A percentile compares a stretch with the other conserved stretches of the same genome.
These are phyloP conservation scores for Crithidia fasciculata DNA, from an alignment of 208 protist species.

Conservation along the genomic window DNA sequence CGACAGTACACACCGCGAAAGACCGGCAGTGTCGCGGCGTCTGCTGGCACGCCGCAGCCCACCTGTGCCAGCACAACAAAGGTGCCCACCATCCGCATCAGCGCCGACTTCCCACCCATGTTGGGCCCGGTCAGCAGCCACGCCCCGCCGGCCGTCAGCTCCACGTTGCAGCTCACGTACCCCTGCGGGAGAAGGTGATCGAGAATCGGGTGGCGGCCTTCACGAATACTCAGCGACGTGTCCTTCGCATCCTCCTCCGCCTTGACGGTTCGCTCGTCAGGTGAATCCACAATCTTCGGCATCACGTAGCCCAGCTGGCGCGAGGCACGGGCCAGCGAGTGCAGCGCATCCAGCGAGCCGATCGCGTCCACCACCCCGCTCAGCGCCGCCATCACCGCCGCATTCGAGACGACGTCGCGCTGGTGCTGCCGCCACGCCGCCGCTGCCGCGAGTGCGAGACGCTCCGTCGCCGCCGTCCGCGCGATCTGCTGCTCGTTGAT, in stretches of 20 bases:
- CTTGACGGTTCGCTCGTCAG: neutral
- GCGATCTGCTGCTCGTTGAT: conserved; percentile 62
- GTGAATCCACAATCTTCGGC: conserved; percentile 39
- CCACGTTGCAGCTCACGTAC: conserved; percentile 77
- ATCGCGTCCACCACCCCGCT: conserved; percentile 46
- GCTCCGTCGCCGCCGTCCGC: conserved; percentile 75
- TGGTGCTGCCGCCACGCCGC: conserved; percentile 68
- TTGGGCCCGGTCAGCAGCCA: conserved; percentile 95
- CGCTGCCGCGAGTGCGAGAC: conserved; percentile 55
- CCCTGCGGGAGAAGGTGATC: conserved; percentile 58
- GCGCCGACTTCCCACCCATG: conserved; percentile 96
- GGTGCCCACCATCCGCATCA: conserved; percentile 92
- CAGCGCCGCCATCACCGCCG: conserved; percentile 41
- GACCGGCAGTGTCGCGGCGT: conserved; percentile 75
- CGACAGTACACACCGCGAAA: conserved; percentile 92
- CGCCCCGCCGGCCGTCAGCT: conserved; percentile 44
- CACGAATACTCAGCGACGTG: conserved; percentile 34
- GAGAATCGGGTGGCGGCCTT: conserved; percentile 78
- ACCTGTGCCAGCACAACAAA: conserved; percentile 95
- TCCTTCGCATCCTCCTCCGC: too few relatives aligned
- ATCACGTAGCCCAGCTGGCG: conserved; percentile 65
- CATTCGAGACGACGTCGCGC: conserved; percentile 28
- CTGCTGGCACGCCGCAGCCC: conserved; percentile 95
- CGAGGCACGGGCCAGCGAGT: conserved; percentile 61
- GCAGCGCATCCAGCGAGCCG: conserved; percentile 68